Base-by-base conservation (phyloP, 345 rosid species). In the Raphanus sativus region DNA sequence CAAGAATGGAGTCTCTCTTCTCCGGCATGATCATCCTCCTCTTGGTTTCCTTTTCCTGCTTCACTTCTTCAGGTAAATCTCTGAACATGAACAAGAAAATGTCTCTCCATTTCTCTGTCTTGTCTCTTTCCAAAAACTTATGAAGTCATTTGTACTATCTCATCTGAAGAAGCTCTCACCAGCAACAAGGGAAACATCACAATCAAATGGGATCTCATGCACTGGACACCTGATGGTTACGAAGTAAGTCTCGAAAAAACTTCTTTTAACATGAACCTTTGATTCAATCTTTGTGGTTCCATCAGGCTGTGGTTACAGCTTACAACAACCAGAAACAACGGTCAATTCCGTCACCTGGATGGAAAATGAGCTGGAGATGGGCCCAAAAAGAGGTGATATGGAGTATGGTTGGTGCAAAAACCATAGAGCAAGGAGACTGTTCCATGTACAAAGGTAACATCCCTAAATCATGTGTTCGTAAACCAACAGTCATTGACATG, bases 151-250 rank as follows among this genome's bases (percentile, higher is more conserved):
- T 74, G 12, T 36, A 1, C 38, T 34, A 4, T 52, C 24, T 26
- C 16, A 28, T 54, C 16, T 26, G 1, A 15, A 59, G 64, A 48
- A 85, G 80, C 97, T 58, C 85, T 87, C 66, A 86, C 78, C 76
- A 93, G 87, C 62, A 86, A 61, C 36, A 67, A 60, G 0, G 96
- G 92, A 48, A 89, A 92, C 78, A 87, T 94, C 85, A 88, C 89
- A 36, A 74, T 90, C 84, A 94, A 92, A 86, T 94, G 98, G 99
- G 98, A 94, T 70, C 9, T 94, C 15, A 70, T 89, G 59, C 84
- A 7, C 82, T 94, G 98, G 98, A 92, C 87, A 6, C 82, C 98
- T 67, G 99, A 92, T 85, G 96, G 98, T 78, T 94, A 92, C 79
- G 87, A 85, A 58, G 98, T 94, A 85, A 90, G 95, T 83, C 55